Conservation (phyloP, 129 eudicot genomes). For the Flaveria trinervia region DNA sequence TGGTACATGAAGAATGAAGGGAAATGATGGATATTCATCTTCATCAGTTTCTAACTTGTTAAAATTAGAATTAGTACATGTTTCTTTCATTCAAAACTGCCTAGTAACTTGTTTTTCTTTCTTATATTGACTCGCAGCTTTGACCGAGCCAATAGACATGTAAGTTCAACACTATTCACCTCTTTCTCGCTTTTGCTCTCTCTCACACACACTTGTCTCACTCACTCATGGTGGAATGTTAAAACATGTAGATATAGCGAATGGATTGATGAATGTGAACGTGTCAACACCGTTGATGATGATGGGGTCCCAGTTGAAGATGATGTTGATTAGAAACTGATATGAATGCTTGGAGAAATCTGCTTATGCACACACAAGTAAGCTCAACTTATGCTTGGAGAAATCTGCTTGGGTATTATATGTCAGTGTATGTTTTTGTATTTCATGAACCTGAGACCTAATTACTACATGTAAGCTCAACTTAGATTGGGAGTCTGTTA, state of each 20-base stretch:
- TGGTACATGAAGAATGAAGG: not conserved
- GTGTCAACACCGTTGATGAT: constrained; percentile 79
- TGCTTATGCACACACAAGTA: constrained; percentile 9
- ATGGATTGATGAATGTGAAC: constrained; percentile 98
- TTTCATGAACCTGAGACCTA: constrained; percentile 29
- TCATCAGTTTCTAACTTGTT: too few species aligned
- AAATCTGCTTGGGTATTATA: not conserved
- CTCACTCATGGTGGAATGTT: constrained; percentile 19
- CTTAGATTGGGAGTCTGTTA: not conserved
- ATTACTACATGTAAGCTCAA: constrained; percentile 17
- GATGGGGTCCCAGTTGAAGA: constrained; percentile 63
- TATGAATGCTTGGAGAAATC: constrained; percentile 13
- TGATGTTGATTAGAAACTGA: constrained; percentile 35
- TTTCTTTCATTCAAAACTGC: too few species aligned
- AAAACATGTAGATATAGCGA: constrained; percentile 75
- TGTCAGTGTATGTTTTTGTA: not conserved
- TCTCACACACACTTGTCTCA: not conserved
- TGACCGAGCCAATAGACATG: constrained; percentile 94
- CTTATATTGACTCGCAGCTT: constrained; percentile 51
- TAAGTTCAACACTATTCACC: constrained; percentile 42
- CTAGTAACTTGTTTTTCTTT: constrained; percentile 3
- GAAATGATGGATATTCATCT: not conserved
- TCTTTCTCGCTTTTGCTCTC: not conserved
- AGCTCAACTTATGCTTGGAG: not conserved
- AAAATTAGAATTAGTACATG: too few species aligned